Base-by-base conservation (phyloP, 1,284 basidiomycete genomes). In the Pseudozyma thailandica region DNA sequence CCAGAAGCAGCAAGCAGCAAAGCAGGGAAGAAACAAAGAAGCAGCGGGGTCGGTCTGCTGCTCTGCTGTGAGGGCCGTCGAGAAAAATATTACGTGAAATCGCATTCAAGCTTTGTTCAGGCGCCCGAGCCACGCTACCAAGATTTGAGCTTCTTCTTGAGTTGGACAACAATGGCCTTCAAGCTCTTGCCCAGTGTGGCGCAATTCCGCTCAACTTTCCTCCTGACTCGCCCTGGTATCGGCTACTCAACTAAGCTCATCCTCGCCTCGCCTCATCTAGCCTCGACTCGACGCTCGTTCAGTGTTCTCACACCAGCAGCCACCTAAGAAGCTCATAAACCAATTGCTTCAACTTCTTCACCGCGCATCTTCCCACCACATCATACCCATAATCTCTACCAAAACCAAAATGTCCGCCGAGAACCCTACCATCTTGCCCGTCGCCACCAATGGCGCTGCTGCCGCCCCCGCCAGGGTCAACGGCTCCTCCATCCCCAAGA, bases 401-500 rank as follows among this genome's bases (percentile, higher is more conserved):
- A 18, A 50, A n/a, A n/a, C n/a, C 39, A 50, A 33, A 3, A 82
- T 82, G 81, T 80, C 79, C 43, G 76, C 81, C 35, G 82, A 83
- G 53, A 77, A 83, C 72, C 81, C 80, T 16, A 82, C 78, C 48
- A 83, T 83, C 49, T 62, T 82, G 31, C 70, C 78, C 33, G 65
- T 72, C 61, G 48, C 66, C n/a, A 65, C 58, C 79, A 65, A 56
- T 54, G 59, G 57, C 79, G 79, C 55, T 74, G 84, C 66, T 50
- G 52, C 60, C 8, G 51, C 71, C 6, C 57, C 68, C 18, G 58
- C 75, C 42, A 70, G 64, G 46, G 58, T 61, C 76, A 85, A 83
- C 45, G 81, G 86, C 43, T 88, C n/a, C n/a, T n/a, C 88, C 2
- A 88, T 88, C n/a, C 85, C 88, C 26, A 88, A 90, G 55, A 86